phyloP scores from a whole-genome alignment of 768 basidiomycete genomes.

The Boletellus sp. region DNA sequence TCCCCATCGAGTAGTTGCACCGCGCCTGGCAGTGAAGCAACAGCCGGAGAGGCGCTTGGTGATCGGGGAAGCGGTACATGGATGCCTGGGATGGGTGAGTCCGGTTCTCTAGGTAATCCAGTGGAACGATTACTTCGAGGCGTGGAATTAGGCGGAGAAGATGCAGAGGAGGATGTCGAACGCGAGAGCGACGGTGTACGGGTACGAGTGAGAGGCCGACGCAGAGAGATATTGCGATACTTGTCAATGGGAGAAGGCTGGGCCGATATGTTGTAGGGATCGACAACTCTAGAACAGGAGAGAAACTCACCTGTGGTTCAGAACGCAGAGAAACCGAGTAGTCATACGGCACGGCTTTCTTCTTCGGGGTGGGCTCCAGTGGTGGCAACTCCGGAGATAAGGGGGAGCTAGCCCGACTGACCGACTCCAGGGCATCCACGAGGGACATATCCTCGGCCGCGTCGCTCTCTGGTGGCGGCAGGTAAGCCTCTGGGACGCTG shows the following conservation, averaged over 20 bases:
- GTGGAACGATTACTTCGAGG: conserved; percentile 54
- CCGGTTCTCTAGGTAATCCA: conserved; percentile 36
- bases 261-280: neutral
- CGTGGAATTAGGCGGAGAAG: conserved; percentile 63
- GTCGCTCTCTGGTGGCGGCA: conserved; percentile 45
- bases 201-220: conserved; percentile 46
- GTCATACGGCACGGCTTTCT: conserved; percentile 44
- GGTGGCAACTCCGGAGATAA: conserved; percentile 37
- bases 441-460: conserved; percentile 46
- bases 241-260: conserved; percentile 64
- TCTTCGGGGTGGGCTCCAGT: conserved; percentile 44
- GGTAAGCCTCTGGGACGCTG: conserved; percentile 52
- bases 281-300: neutral
- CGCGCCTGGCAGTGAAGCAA: conserved; percentile 26
- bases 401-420: conserved; percentile 54
- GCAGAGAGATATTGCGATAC: conserved; percentile 59
- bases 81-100: conserved; percentile 46
- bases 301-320: conserved; percentile 51
- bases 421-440: conserved; percentile 52
- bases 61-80: conserved; percentile 53
- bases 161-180: conserved; percentile 48
- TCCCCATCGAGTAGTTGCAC: conserved; percentile 20
- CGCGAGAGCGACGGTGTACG: conserved; percentile 68
- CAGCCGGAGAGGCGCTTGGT: conserved; percentile 45
- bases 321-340: conserved; percentile 59